Base-by-base conservation (phyloP, 2,329 filamentous ascomycete genomes). In the Capronia coronata region DNA sequence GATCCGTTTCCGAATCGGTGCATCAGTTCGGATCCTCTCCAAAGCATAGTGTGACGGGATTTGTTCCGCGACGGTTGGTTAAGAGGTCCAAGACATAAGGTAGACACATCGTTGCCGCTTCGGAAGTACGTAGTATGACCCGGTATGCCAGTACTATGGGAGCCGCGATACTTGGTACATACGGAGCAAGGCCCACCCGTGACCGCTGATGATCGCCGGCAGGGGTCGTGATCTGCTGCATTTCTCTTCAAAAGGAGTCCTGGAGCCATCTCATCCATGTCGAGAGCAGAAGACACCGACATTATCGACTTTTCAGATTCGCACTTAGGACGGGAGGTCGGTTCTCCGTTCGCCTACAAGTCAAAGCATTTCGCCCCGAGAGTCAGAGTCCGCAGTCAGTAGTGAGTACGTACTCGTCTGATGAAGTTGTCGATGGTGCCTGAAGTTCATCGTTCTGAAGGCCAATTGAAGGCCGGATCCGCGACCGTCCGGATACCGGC, bases 1-100 rank as follows among this genome's bases (percentile, higher is more conserved):
- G 40, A 32, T 40, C 38, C 23, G 22, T 40, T 27, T 41, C 32
- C 32, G 30, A 14, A 21, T 23, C 34, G n/a, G 29, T 9, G 43
- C 41, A 44, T 39, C 47, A 40, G 11, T 27, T 27, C 27, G 2
- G 18, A 38, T 14, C 10, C 50, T 44, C n/a, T 25, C 21, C 18
- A 39, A 29, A 49, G 41, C 5, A 42, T 49, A 49, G 50, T 49
- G 46, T 43, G 43, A 46, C 50, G 46, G 43, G 18, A 27, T 23
- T 44, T 23, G 42, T 19, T 41, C 45, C 25, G 49, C 13, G 32
- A 27, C 34, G 22, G 21, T 40, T 30, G 14, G 10, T 39, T 9
- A n/a, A 9, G 14, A 18, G 19, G 7, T 32, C 18, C 7, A 37
- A 18, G 18, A 9, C 34, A 6, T 14, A 11, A 34, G 34, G n/a